Evolutionary conservation across 495 filamentous ascomycete genomes (phyloP).

Genomic region (Pseudevernia furfuracea): DNA sequence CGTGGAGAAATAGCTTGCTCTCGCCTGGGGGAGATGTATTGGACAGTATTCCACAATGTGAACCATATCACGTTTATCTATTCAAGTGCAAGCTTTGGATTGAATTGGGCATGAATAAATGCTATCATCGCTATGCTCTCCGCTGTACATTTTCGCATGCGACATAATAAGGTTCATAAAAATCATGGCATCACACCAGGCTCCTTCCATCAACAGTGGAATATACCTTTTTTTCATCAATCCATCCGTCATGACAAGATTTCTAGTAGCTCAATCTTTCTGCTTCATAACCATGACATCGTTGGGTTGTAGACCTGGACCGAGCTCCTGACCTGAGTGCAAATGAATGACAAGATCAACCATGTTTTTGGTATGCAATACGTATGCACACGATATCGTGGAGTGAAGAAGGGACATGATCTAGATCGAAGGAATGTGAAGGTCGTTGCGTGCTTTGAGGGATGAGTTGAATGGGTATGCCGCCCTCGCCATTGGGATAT

Average conservation of each 20-base stretch:
- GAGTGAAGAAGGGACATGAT: conserved; percentile 1
- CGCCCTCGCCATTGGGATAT: conserved; percentile 10
- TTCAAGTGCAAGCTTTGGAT: background rate
- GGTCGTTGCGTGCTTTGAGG: background rate
- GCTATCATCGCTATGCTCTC: conserved; percentile 3
- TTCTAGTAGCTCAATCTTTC: background rate
- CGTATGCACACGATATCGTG: background rate
- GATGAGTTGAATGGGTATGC: conserved; percentile 6
- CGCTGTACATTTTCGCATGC: conserved; percentile 8
- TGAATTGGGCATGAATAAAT: background rate
- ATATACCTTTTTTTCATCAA: background rate
- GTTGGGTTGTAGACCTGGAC: background rate
- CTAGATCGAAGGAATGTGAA: conserved; percentile 1
- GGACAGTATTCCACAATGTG: too few species aligned
- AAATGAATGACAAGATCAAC: conserved; percentile 16
- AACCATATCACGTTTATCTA: background rate
- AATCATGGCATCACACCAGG: conserved; percentile 5
- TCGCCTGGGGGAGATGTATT: background rate
- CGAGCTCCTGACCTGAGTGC: conserved; percentile 2
- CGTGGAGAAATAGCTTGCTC: conserved; percentile 1
- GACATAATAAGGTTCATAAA: conserved; percentile 10
- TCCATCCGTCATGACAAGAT: background rate
- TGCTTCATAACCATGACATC: conserved; percentile 1
- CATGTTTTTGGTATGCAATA: background rate
- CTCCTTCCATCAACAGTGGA: background rate